Percentiles rank a stretch among this genome's conserved stretches.
phyloP scores from a whole-genome alignment of 805 yeast species.

The Lipomyces oligophaga region DNA sequence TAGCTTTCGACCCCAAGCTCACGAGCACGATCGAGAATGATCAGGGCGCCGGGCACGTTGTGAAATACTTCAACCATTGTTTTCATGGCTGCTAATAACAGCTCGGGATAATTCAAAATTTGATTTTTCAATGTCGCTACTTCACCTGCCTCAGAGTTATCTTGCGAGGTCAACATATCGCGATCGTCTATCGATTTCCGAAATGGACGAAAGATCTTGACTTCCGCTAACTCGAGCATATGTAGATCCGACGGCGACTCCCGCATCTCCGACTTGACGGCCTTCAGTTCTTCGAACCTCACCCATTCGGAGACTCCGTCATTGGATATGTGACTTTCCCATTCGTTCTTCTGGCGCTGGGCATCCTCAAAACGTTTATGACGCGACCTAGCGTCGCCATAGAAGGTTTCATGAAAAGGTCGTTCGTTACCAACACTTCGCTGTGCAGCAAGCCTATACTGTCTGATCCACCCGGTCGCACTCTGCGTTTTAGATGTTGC shows the following conservation, averaged over 20 bases:
- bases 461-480: neutral
- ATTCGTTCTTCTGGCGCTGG: neutral
- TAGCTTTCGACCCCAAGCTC: constrained; percentile 39
- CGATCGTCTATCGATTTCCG: too few species aligned
- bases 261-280: constrained; percentile 10
- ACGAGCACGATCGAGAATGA: constrained; percentile 40
- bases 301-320: constrained; percentile 21
- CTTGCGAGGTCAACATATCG: too few species aligned
- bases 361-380: too few species aligned
- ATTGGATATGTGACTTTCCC: too few species aligned
- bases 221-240: constrained; percentile 11
- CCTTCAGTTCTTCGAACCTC: constrained; percentile 9
- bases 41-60: constrained; percentile 34
- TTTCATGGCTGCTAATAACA: constrained; percentile 21
- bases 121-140: too few species aligned
- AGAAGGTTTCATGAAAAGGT: too few species aligned
- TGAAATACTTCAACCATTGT: constrained; percentile 10
- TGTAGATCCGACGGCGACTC: constrained; percentile 18
- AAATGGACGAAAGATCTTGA: constrained; percentile 19
- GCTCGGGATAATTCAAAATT: constrained; percentile 25
- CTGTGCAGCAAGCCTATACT: too few species aligned
- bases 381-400: too few species aligned
- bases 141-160: too few species aligned
- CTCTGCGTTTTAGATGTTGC: neutral
- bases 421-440: too few species aligned